Percentiles rank a stretch among this genome's conserved stretches.
phyloP scores from a whole-genome alignment of 306 rosid species.

The cucumber (Cucumis sativus) region DNA sequence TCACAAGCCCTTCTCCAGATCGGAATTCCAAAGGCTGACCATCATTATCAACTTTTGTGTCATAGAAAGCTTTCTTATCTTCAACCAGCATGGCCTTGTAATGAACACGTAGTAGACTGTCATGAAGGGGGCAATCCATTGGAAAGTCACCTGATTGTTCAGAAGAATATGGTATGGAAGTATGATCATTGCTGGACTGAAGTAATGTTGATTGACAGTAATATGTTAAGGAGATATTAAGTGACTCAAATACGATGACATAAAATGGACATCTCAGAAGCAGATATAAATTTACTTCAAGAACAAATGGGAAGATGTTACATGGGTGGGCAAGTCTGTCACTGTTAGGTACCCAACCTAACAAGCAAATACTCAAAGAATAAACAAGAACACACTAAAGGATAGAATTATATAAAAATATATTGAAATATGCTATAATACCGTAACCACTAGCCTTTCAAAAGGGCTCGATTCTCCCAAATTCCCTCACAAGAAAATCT shows the following conservation, averaged over 20 bases:
- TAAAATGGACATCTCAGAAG: neutral
- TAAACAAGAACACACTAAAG: too few relatives aligned
- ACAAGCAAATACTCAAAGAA: too few relatives aligned
- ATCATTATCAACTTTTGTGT: constrained; percentile 69
- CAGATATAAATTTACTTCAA: neutral
- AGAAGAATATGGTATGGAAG: constrained; percentile 12
- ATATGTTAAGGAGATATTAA: constrained; percentile 6
- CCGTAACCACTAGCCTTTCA: too few relatives aligned
- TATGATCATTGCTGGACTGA: neutral
- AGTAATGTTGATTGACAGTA: neutral
- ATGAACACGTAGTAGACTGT: constrained; percentile 75
- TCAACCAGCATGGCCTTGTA: constrained; percentile 74
- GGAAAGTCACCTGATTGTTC: constrained; percentile 75
- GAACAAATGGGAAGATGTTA: neutral
- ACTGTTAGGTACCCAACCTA: too few relatives aligned
- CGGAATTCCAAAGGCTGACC: constrained; percentile 87
- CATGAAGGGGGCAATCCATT: constrained; percentile 99
- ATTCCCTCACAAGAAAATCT: too few relatives aligned
- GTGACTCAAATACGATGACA: neutral
- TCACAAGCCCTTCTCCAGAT: constrained; percentile 97
- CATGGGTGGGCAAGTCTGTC: neutral
- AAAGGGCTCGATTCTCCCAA: too few relatives aligned
- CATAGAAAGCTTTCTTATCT: constrained; percentile 57
- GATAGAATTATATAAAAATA: too few relatives aligned
- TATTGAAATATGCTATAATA: too few relatives aligned